Evolutionary conservation across 306 rosid genomes (phyloP).

Genomic region (Prunus campanulata): DNA sequence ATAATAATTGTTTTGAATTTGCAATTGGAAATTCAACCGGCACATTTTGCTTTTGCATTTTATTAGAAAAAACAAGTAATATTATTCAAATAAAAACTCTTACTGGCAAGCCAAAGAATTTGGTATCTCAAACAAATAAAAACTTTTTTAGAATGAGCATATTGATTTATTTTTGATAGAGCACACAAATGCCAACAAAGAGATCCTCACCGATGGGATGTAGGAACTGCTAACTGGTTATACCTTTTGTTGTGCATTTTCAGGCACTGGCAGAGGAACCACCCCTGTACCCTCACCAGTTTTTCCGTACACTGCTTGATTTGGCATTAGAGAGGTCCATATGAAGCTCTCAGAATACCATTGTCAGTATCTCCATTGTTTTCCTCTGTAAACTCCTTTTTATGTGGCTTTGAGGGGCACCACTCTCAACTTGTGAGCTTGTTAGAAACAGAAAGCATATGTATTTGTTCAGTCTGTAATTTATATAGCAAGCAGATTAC

Average conservation of each 20-base stretch:
- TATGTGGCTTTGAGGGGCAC: background rate
- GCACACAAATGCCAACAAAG: background rate
- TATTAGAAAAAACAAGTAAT: background rate
- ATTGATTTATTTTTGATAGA: background rate
- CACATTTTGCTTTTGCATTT: background rate
- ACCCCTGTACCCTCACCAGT: conserved; percentile 79
- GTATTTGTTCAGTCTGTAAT: background rate
- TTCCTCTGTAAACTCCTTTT: background rate
- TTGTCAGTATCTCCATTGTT: conserved; percentile 3
- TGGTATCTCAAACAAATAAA: background rate
- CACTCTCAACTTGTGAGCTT: background rate
- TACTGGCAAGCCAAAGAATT: background rate
- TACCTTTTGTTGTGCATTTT: conserved; percentile 19
- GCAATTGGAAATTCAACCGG: background rate
- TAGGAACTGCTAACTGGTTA: conserved; percentile 18
- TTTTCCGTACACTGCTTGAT: conserved; percentile 81
- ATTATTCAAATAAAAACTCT: background rate
- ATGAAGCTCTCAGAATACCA: conserved; percentile 8
- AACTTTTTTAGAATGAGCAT: background rate
- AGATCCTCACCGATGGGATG: background rate
- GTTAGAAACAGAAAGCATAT: background rate
- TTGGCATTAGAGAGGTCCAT: conserved; percentile 64
- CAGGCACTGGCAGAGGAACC: conserved; percentile 93
- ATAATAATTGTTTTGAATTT: background rate
- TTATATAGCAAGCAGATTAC: background rate